These are phyloP conservation scores for Tinospora cordifolia DNA, from an alignment of 164 flowering plant species.

Conservation along the genomic window DNA sequence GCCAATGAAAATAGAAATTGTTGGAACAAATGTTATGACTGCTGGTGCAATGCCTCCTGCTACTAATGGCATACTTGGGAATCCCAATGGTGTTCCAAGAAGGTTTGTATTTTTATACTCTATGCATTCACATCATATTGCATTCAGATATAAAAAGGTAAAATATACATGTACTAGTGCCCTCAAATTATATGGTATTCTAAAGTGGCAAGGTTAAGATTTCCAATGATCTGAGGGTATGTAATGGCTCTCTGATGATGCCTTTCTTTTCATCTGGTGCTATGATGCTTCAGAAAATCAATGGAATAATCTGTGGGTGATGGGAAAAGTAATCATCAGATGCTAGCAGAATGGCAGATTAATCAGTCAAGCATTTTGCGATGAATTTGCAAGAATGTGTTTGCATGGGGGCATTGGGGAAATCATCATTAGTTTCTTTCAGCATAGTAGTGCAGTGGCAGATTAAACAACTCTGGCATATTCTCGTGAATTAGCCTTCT, in stretches of 20 bases:
- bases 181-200: not conserved
- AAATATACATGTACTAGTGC: not conserved
- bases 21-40: constrained; percentile 62
- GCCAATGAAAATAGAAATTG: constrained; percentile 98
- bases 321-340: no score
- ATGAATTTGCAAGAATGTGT: no score
- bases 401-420: no score
- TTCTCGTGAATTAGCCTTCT: no score
- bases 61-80: constrained; percentile 41
- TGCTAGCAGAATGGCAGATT: no score
- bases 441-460: no score
- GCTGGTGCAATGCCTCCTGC: constrained; percentile 37
- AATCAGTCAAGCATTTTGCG: no score
- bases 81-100: constrained; percentile 40
- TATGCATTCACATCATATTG: not conserved
- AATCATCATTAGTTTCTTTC: no score
- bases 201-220: not conserved
- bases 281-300: not conserved
- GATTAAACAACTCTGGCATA: no score
- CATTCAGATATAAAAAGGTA: not conserved
- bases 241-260: not conserved
- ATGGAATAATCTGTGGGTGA: not conserved
- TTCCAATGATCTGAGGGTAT: not conserved
- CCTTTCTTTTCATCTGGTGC: not conserved
- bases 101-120: constrained; percentile 32